These are phyloP conservation scores for Plectosphaerella cucumerina DNA, from an alignment of 2,329 filamentous ascomycete genomes.

Conservation along the genomic window DNA sequence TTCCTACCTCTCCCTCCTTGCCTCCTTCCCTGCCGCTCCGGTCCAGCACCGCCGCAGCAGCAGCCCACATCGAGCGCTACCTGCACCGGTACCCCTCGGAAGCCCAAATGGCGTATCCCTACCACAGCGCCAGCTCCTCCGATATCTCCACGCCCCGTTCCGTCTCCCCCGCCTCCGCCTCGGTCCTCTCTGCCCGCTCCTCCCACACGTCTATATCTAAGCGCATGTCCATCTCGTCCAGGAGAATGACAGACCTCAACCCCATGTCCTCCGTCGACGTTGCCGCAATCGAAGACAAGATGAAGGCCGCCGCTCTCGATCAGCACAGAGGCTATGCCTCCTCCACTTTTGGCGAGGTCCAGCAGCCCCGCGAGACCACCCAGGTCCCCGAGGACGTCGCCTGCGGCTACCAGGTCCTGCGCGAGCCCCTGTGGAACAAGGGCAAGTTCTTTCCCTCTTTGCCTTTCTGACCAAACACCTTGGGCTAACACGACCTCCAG, in stretches of 20 bases:
- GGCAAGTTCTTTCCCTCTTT: constrained; percentile 35
- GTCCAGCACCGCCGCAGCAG: too few relatives aligned
- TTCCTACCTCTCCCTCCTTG: neutral
- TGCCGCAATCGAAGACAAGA: constrained; percentile 51
- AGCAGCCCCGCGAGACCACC: constrained; percentile 49
- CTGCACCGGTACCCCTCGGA: constrained; percentile 1
- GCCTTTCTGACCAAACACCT: constrained; percentile 3
- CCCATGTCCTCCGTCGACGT: constrained; percentile 55
- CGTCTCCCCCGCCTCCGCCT: constrained; percentile 41
- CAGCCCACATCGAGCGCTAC: too few relatives aligned
- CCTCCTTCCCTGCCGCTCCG: neutral
- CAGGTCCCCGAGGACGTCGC: constrained; percentile 49
- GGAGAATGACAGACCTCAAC: constrained; percentile 48
- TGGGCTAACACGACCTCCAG: constrained; percentile 27
- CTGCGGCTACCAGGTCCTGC: constrained; percentile 56
- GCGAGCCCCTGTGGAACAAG: constrained; percentile 63
- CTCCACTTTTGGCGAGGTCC: constrained; percentile 50
- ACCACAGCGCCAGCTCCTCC: constrained; percentile 41
- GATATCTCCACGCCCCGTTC: constrained; percentile 54
- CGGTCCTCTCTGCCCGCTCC: constrained; percentile 35
- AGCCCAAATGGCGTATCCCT: constrained; percentile 19
- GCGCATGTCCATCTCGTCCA: constrained; percentile 45
- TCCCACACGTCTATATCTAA: constrained; percentile 49
- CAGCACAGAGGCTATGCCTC: constrained; percentile 57
- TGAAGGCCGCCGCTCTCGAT: constrained; percentile 58